Percentiles rank a stretch among this genome's conserved stretches.
phyloP scores from a whole-genome alignment of 2,329 filamentous ascomycete genomes.

The Aspergillus fructus region DNA sequence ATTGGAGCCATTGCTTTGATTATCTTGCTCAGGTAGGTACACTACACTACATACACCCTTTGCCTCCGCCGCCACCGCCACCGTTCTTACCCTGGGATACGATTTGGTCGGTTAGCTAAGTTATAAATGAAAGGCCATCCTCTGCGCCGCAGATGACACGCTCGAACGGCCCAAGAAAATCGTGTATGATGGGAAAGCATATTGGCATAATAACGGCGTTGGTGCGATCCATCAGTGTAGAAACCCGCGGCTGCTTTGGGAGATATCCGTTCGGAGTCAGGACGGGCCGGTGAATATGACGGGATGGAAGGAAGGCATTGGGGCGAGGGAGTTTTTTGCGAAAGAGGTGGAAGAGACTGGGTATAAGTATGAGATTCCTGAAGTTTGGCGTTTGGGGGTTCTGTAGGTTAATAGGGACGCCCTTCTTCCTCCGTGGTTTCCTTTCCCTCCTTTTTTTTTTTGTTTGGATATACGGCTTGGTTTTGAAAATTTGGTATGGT shows the following conservation, averaged over 20 bases:
- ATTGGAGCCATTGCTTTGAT: constrained; percentile 21
- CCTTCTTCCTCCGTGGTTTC: no score
- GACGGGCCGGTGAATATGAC: constrained; percentile 6
- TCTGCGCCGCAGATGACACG: constrained; percentile 19
- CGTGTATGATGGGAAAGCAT: not conserved
- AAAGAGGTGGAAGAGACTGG: not conserved
- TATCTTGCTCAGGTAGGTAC: constrained; percentile 18
- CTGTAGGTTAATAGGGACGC: not conserved
- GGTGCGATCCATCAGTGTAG: constrained; percentile 15
- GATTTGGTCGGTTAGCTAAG: not conserved
- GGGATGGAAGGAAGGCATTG: constrained; percentile 6
- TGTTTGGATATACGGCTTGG: not conserved
- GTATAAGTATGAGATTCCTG: constrained; percentile 6
- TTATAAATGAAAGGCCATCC: constrained; percentile 2
- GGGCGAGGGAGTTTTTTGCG: constrained; percentile 7
- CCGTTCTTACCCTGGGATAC: no score
- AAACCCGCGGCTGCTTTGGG: constrained; percentile 12
- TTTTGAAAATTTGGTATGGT: no score
- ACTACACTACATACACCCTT: not conserved
- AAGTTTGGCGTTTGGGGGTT: not conserved
- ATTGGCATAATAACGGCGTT: constrained; percentile 11
- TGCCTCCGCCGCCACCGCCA: not conserved
- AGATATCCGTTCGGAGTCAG: constrained; percentile 5
- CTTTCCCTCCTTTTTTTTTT: not conserved
- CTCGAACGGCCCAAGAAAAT: constrained; percentile 9